Evolutionary conservation across 2,329 filamentous ascomycete species (phyloP).

Genomic region (Calonectria pseudoturangicola): DNA sequence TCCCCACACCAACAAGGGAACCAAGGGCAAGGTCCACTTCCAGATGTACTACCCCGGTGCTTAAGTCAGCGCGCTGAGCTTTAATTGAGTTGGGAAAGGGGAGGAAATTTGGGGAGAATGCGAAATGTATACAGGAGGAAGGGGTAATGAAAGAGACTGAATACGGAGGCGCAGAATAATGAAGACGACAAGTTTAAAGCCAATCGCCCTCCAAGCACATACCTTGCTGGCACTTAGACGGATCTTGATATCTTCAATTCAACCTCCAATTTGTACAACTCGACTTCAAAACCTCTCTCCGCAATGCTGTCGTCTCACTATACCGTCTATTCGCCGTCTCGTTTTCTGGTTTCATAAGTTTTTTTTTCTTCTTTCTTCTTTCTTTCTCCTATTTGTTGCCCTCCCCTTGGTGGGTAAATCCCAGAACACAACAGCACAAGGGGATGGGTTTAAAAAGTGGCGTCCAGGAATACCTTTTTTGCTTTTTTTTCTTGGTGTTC

Average conservation of each 20-base stretch:
- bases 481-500: not conserved
- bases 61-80: constrained; percentile 6
- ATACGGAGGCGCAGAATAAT: constrained; percentile 22
- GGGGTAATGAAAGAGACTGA: constrained; percentile 20
- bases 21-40: constrained; percentile 29
- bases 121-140: constrained; percentile 11
- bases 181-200: constrained; percentile 19
- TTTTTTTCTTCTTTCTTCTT: not conserved
- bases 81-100: constrained; percentile 6
- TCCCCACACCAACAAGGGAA: constrained; percentile 3
- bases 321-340: not conserved
- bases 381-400: constrained; percentile 2
- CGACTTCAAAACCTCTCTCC: not conserved
- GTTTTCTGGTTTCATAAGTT: not conserved
- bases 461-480: not conserved
- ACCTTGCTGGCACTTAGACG: constrained; percentile 27
- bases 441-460: constrained; percentile 13
- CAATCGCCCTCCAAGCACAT: constrained; percentile 11
- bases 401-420: not conserved
- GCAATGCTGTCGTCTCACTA: not conserved
- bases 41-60: constrained; percentile 41
- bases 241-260: constrained; percentile 5
- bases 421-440: not conserved
- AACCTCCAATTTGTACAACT: constrained; percentile 11
- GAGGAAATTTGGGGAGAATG: constrained; percentile 6